Base-by-base conservation (phyloP, 1,284 basidiomycete species). In the Ustilago shanxiensis region DNA sequence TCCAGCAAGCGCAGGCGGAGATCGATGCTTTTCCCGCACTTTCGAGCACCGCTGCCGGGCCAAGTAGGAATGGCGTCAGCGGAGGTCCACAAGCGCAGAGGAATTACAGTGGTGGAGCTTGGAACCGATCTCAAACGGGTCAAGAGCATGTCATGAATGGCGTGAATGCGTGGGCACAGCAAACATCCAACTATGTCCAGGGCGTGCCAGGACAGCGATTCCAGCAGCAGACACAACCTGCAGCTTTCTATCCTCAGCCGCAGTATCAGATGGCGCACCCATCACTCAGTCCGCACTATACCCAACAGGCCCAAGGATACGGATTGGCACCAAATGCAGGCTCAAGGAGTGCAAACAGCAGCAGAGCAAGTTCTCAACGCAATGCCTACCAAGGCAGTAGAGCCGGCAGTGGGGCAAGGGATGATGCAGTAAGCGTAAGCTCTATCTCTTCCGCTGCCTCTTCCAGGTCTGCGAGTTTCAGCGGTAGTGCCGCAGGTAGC, bases 151-250 rank as follows among this genome's bases (percentile, higher is more conserved):
- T 47, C 31, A 39, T 64, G 47, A 62, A 67, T 22, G 65, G 65
- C 11, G 65, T 76, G 1, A 49, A 45, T n/a, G 65, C 59, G 0
- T 76, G 73, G 73, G 73, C 73, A 14, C 68, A 71, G 51, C 68
- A 71, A 14, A 64, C 64, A 4, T 67, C 65, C n/a, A 45, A 45
- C 1, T 60, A 49, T 20, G 62, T n/a, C 9, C 53, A 62, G 13
- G 53, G 39, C 45, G 44, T 50, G 29, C 55, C 60, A 29, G n/a
- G 37, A 22, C 45, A 45, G 22, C 68, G 29, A 2, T 49, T 29
- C 13, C 55, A 22, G 11, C 63, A 57, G 4, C 63, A 71, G 26
- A 51, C 39, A 31, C 64, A 60, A 22, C 67, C 26, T 7, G 53
- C 54, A 4, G 45, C 35, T 8, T 52, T 50, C 6, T 64, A 41